Evolutionary conservation across 2,329 filamentous ascomycete genomes (phyloP), one percentile per base, ranked within the genome.

Genomic region (Ophiocordyceps sinensis): DNA sequence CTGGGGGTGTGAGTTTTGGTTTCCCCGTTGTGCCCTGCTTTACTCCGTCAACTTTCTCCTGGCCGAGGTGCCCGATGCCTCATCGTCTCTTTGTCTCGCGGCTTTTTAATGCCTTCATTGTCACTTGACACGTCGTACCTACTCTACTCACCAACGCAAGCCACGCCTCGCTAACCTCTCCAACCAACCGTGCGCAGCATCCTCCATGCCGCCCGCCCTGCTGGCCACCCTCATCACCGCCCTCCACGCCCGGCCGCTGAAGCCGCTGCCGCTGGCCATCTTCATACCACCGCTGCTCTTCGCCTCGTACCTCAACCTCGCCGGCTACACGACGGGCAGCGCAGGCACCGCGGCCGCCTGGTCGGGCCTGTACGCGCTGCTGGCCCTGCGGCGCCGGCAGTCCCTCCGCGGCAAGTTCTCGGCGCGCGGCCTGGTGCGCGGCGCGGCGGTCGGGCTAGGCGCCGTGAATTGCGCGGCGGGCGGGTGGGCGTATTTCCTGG

Each of bases 301-400:
- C 58, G 63, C 67, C 41, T 69, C 66, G 53, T 78, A 77, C 59
- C 66, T 75, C 51, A 75, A 75, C 55, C 65, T 78, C 7, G 70
- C 73, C 17, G 73, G 73, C 44, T 75, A 71, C 60, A 67, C 66
- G 45, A 73, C 70, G 40, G 73, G 74, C 52, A 66, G 65, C 43
- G 74, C 73, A 3, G 74, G 71, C 39, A 58, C 77, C 43, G 65
- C 69, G 0, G 70, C 70, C 40, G 71, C 73, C 14, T 71, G 70
- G 60, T 73, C 69, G 36, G 73, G 73, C 28, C 61, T 76, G 14
- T 78, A 78, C 54, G 66, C 68, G 4, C 58, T 77, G 31, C 59
- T 77, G 39, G 71, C 73, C 1, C 55, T 73, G 45, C 67, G 73
- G 4, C 57, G 66, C 36, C 59, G 68, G 17, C 63, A 65, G 49